Base-by-base conservation (phyloP, 1,139 yeast species). In the Chernovozyma aurita region DNA sequence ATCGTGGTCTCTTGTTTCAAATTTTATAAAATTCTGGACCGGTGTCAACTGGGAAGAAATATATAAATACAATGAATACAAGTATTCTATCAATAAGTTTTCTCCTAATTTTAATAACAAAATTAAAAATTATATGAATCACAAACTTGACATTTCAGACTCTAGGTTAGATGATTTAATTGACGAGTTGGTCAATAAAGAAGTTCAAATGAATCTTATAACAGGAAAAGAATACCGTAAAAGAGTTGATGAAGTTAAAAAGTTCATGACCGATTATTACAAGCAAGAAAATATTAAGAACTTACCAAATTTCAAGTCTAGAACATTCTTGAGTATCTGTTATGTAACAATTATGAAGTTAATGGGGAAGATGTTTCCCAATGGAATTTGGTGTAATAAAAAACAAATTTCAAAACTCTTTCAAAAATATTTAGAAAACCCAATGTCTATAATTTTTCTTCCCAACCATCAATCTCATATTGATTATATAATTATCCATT, bases 401-500 rank as follows among this genome's bases (percentile, higher is more conserved):
- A 40, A 43, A 28, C 70, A 69, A 42, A 51, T 68, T 29, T 48
- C 57, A 14, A 35, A 44, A 5, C 52, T 70, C 41, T 62, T 55
- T 47, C 44, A 55, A 27, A 49, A 56, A 32, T 68, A 66, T 42
- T 45, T 65, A 38, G 48, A 57, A 29, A 55, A 69, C 40, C 76
- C 76, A 2, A 65, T 67, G 72, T 65, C 73, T 3, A 58, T 70
- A 28, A 48, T 68, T 26, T 66, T 57, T 41, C 58, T 67, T 33
- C 75, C 76, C 7, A 67, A 81, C 47, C 86, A 80, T 58, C 78
- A 78, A 51, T 75, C 82, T 15, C 86, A 80, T 49, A 64, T 79
- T 31, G 86, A 80, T 54, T 80, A 80, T 48, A 77, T 80, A 43
- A 73, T 80, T 31, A 52, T 80, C 36, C 85, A 80, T 47, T 63